Base-by-base conservation (phyloP, 495 filamentous ascomycete genomes). In the Elasticomyces elasticus region DNA sequence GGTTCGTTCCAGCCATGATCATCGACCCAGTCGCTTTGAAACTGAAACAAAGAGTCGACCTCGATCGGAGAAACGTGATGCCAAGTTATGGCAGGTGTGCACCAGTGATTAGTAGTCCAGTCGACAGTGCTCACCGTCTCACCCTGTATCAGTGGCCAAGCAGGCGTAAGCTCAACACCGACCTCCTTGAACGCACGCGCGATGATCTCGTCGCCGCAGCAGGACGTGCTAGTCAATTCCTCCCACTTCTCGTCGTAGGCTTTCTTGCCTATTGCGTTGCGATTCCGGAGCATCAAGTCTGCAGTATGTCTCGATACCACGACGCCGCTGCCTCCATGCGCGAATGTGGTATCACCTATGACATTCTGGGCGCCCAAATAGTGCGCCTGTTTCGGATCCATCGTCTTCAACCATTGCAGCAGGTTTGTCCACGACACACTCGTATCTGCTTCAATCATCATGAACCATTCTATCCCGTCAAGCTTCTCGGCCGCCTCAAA, bases 161-260 rank as follows among this genome's bases (percentile, higher is more conserved):
- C 71, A 23, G 65, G 72, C 31, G 71, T 73, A 22, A 79, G 62
- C 25, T 69, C 52, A 9, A 80, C 72, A 22, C 73, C 76, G 5
- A 72, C 72, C 43, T 83, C 77, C 25, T 72, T 68, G 41, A 87
- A 63, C 0, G 79, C 78, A 48, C 76, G 68, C 25, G 76, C 75
- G 33, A 87, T 69, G 4, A 86, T 71, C 52, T 78, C 76, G 62
- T 88, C 85, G 2, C 85, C 85, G 41, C 82, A 86, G 72, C 84
- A 87, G 46, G 80, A 74, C 9, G 58, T 55, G 50, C 74, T 70
- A 0, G 79, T 79, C 43, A 67, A 72, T n/a, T 65, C 58, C 61
- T 86, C 79, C 76, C 38, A 80, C 60, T 11, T 68, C 67, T 4
- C 68, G 54, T 61, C 72, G 72, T 30, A 74, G 65, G 44, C 71